phyloP scores from a whole-genome alignment of 202 grass and related monocot species.

The Saccharum hybrid region DNA sequence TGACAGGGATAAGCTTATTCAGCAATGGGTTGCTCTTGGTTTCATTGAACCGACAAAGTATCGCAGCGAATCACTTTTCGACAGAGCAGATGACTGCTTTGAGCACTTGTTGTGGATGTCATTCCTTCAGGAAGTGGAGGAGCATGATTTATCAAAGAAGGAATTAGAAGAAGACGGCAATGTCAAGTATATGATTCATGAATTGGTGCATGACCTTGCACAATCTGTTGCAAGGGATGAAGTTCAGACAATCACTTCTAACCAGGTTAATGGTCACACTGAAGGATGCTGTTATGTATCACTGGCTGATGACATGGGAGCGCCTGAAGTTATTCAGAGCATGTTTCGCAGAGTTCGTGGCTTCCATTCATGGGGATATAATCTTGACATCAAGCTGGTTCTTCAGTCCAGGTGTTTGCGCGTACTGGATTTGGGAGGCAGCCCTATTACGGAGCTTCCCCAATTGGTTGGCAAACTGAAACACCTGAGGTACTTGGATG shows the following conservation, averaged over 20 bases:
- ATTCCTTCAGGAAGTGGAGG: constrained; percentile 65
- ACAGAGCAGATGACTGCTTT: constrained; percentile 55
- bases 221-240: constrained; percentile 62
- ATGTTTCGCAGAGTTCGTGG: constrained; percentile 46
- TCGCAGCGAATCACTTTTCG: constrained; percentile 12
- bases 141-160: constrained; percentile 49
- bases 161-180: constrained; percentile 34
- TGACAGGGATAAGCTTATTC: constrained; percentile 57
- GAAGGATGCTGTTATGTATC: constrained; percentile 50
- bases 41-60: constrained; percentile 49
- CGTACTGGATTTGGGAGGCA: constrained; percentile 63
- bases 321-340: constrained; percentile 7
- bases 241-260: constrained; percentile 41
- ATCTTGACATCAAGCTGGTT: constrained; percentile 33
- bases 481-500: constrained; percentile 63
- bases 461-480: constrained; percentile 49
- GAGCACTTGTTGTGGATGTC: constrained; percentile 65
- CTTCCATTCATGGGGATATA: constrained; percentile 55
- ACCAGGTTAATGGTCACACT: constrained; percentile 20
- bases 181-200: constrained; percentile 61
- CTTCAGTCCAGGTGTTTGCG: constrained; percentile 34
- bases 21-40: constrained; percentile 67
- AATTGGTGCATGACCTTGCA: constrained; percentile 69
- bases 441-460: constrained; percentile 41
- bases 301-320: constrained; percentile 14